A percentile compares a stretch with the other conserved stretches of the same genome.
Evolutionary conservation across 495 filamentous ascomycete genomes (phyloP).

Genomic region (Penicillium ochrochloron): DNA sequence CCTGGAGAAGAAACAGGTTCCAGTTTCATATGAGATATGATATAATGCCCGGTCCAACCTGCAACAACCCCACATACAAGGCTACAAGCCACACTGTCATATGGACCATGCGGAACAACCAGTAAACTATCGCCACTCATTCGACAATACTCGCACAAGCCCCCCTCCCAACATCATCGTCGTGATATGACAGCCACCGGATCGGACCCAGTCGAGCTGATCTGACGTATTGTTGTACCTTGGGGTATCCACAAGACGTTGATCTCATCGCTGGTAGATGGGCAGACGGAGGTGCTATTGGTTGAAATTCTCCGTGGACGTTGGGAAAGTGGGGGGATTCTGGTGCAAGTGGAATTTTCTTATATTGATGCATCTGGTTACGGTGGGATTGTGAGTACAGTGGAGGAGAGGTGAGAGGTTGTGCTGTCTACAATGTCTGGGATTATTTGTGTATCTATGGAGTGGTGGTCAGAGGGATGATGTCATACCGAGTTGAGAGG

Average conservation of each 20-base stretch:
- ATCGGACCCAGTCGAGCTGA: constrained; percentile 1
- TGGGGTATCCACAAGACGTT: constrained; percentile 11
- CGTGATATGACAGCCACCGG: constrained; percentile 6
- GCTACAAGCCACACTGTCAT: constrained; percentile 27
- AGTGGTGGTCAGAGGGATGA: constrained; percentile 19
- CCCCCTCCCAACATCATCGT: neutral
- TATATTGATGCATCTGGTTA: constrained; percentile 16
- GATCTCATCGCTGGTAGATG: constrained; percentile 15
- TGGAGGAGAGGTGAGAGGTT: neutral
- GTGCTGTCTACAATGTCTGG: neutral
- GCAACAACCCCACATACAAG: constrained; percentile 10
- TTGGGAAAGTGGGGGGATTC: neutral
- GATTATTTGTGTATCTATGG: neutral
- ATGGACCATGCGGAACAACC: neutral
- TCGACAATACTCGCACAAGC: neutral
- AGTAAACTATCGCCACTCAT: neutral
- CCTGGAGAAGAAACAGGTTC: constrained; percentile 24
- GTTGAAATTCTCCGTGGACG: constrained; percentile 14
- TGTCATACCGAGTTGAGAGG: constrained; percentile 21
- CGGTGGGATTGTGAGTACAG: neutral
- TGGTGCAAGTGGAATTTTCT: constrained; percentile 1
- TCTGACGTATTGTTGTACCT: constrained; percentile 23
- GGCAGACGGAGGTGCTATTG: constrained; percentile 14
- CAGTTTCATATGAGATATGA: constrained; percentile 21
- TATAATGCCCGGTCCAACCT: constrained; percentile 26